phyloP scores from a whole-genome alignment of 352 stramenopile species.

The Phytophthora foliorum region DNA sequence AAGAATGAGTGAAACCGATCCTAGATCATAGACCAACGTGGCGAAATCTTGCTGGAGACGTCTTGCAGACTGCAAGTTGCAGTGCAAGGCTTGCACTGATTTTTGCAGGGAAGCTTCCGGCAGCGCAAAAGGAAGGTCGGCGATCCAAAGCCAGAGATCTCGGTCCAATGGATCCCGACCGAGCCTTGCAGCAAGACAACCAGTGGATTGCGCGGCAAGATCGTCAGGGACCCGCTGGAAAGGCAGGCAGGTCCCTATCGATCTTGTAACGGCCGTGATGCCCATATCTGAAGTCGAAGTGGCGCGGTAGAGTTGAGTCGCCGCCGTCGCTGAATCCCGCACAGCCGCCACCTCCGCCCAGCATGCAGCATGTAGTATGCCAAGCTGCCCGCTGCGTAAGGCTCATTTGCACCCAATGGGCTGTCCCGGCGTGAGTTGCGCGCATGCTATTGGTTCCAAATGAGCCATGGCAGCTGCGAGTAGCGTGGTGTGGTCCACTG shows the following conservation, averaged over 20 bases:
- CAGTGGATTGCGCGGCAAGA: neutral
- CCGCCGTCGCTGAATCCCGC: no score
- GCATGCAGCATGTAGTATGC: no score
- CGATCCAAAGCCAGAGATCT: neutral
- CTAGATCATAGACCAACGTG: neutral
- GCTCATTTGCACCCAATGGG: constrained; percentile 14
- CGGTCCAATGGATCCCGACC: neutral
- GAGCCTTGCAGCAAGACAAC: neutral
- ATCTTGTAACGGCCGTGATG: constrained; percentile 11
- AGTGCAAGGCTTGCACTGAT: no score
- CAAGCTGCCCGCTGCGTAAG: no score
- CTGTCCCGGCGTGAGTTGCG: neutral
- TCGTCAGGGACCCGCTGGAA: no score
- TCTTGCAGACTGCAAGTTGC: no score
- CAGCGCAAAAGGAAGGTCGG: neutral
- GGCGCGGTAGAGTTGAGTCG: constrained; percentile 14
- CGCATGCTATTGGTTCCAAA: constrained; percentile 16
- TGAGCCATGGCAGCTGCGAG: constrained; percentile 27
- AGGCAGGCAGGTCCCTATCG: no score
- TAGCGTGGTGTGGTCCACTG: constrained; percentile 7
- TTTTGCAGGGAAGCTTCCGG: neutral
- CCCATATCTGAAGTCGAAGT: constrained; percentile 30
- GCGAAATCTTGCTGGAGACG: no score
- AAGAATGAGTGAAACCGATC: constrained; percentile 5
- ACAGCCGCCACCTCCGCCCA: no score